Evolutionary conservation across 2,329 filamentous ascomycete genomes (phyloP), one percentile per base, ranked within the genome.

Genomic region (Fusarium sterilihyphosum): DNA sequence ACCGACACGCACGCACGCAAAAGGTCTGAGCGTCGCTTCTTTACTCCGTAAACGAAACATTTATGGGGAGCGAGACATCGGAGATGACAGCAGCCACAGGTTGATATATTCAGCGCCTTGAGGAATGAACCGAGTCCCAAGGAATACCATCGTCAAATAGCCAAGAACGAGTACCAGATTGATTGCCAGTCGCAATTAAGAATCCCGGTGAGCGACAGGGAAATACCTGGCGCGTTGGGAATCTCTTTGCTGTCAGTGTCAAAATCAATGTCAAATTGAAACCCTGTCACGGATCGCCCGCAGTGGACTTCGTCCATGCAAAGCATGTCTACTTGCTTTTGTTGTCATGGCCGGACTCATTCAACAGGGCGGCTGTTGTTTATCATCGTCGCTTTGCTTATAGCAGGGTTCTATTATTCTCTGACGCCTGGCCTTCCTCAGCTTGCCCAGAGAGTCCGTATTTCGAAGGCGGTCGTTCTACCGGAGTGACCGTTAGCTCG

Each of bases 261-360:
- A 38, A 29, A 41, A 44, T 46, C 54, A 68, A 43, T 70, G 65
- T 70, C 60, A 65, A 65, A 70, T 70, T 35, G 52, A 26, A 56
- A 70, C 67, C 67, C 66, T 70, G 67, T 54, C 60, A 70, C 33
- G 66, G 67, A 70, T 70, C 67, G 67, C 37, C 59, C 52, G 63
- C 64, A 49, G 71, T 70, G 50, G 67, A 49, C 71, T 71, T 58
- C 26, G 58, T 68, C 64, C 60, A 73, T 74, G 72, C 68, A 74
- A 65, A 74, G 68, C 72, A 74, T 74, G 64, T 53, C 64, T 68
- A 47, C 24, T 73, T 74, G 67, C 71, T 73, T 73, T 73, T 71
- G 58, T 71, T 46, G 53, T 63, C 65, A 52, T 57, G 59, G 41
- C 54, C 66, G 50, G 38, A 46, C 58, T 68, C 50, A 61, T 68